Conservation (phyloP, 2,329 filamentous ascomycete genomes). For the Sphaceloma murrayae region DNA sequence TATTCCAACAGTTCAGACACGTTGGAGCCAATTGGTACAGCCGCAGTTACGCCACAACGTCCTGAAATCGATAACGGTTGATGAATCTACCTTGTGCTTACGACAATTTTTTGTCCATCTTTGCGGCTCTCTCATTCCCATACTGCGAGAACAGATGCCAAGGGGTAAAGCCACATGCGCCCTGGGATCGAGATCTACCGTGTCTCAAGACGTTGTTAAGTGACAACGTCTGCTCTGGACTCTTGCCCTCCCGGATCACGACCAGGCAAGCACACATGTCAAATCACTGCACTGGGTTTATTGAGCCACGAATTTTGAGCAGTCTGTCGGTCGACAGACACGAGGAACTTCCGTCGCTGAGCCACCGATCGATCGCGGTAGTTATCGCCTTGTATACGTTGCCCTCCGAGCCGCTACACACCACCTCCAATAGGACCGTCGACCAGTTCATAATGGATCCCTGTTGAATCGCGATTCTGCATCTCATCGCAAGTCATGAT, state of each 20-base stretch:
- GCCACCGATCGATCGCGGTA: constrained; percentile 8
- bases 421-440: too few species aligned
- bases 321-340: too few species aligned
- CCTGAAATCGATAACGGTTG: background rate
- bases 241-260: background rate
- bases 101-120: background rate
- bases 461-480: too few species aligned
- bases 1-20: background rate
- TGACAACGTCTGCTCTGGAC: constrained; percentile 6
- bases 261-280: background rate
- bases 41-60: background rate
- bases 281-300: background rate
- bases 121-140: background rate
- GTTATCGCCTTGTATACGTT: constrained; percentile 7
- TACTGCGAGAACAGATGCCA: too few species aligned
- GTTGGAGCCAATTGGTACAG: constrained; percentile 3
- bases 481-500: too few species aligned
- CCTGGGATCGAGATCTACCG: background rate
- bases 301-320: too few species aligned
- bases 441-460: too few species aligned
- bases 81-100: background rate
- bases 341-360: background rate
- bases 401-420: too few species aligned
- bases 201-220: constrained; percentile 11
- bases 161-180: too few species aligned